Percentiles rank a stretch among this genome's conserved stretches.
phyloP scores from a whole-genome alignment of 768 basidiomycete species.

The Trametes gibbosa region DNA sequence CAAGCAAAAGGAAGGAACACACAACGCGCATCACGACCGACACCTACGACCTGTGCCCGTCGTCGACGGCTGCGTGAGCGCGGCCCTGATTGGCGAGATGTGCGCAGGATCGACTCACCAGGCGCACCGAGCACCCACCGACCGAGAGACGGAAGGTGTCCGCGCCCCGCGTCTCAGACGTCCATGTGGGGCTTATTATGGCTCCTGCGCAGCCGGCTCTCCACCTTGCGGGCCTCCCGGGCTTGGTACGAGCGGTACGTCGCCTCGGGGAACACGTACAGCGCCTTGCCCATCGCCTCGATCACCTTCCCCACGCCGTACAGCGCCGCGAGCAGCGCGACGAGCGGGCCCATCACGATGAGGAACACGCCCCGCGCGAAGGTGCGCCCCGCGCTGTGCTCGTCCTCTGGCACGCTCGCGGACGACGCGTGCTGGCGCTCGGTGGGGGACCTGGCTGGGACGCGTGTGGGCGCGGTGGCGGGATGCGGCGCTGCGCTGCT shows the following conservation, averaged over 20 bases:
- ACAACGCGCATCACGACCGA: too few species aligned
- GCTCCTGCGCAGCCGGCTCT: background rate
- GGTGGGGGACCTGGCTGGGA: background rate
- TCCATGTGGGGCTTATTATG: background rate
- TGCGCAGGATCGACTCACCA: too few species aligned
- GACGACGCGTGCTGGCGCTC: background rate
- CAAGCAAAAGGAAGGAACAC: too few species aligned
- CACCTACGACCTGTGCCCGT: too few species aligned
- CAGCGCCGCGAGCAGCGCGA: background rate
- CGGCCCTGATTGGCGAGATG: too few species aligned
- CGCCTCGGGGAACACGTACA: constrained; percentile 3
- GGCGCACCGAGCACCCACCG: too few species aligned
- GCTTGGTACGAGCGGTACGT: constrained; percentile 1
- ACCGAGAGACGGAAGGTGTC: too few species aligned
- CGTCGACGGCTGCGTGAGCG: too few species aligned
- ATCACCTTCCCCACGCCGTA: constrained; percentile 12
- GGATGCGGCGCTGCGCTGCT: background rate
- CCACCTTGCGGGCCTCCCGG: background rate
- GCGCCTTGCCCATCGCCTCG: constrained; percentile 6
- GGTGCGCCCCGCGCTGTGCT: background rate
- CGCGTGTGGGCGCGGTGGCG: too few species aligned
- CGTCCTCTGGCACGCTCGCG: background rate
- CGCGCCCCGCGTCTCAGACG: too few species aligned
- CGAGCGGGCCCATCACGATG: constrained; percentile 1
- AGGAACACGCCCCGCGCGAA: background rate